phyloP scores from a whole-genome alignment of 106 monocot species.

The Dioscorea dumetorum region DNA sequence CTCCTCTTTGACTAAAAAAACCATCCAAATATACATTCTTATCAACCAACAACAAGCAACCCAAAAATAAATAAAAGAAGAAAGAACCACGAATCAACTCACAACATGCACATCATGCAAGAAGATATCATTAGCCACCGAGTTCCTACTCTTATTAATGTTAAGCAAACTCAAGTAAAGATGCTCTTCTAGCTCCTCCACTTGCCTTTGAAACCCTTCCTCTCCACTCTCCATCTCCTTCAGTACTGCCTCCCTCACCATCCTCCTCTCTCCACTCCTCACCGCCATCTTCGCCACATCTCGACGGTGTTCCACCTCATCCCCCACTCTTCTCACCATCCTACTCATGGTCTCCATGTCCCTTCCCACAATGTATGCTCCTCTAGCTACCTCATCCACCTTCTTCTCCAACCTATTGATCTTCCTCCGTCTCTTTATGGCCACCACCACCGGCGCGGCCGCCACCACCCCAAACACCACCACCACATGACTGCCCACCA shows the following conservation, averaged over 20 bases:
- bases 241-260: conserved; percentile 29
- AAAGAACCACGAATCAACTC: too few relatives aligned
- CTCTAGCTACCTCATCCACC: conserved; percentile 73
- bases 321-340: background rate
- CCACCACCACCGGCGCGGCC: background rate
- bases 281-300: conserved; percentile 37
- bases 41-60: too few relatives aligned
- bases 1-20: too few relatives aligned
- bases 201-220: conserved; percentile 22
- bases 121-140: background rate
- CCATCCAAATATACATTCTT: too few relatives aligned
- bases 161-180: conserved; percentile 74
- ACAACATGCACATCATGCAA: too few relatives aligned
- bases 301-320: background rate
- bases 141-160: conserved; percentile 21
- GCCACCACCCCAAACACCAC: conserved; percentile 5
- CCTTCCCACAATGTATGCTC: conserved; percentile 71
- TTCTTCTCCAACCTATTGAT: conserved; percentile 10
- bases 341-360: conserved; percentile 62
- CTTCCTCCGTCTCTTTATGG: background rate
- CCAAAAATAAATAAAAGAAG: too few relatives aligned
- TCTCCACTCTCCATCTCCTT: background rate
- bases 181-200: conserved; percentile 85
- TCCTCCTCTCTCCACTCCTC: conserved; percentile 14
- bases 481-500: conserved; percentile 17